Conservation (phyloP, 1,139 yeast species). For the Diutina rugosa region DNA sequence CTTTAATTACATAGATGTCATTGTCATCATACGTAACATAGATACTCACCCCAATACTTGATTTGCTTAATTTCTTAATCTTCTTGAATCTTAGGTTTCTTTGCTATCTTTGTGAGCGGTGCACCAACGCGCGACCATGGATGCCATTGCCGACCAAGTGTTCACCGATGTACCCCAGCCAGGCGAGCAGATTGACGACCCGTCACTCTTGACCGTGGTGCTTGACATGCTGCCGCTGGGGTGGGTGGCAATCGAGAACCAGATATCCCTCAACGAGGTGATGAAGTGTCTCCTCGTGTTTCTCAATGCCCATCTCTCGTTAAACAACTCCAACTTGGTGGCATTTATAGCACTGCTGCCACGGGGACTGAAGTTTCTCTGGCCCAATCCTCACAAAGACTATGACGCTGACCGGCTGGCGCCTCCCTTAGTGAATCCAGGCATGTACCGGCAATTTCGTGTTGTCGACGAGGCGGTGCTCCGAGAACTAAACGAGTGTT, state of each 20-base stretch:
- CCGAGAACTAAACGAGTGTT: constrained; percentile 39
- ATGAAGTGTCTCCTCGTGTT: constrained; percentile 53
- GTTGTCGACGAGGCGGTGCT: constrained; percentile 69
- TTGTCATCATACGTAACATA: no score
- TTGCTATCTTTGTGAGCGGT: not conserved
- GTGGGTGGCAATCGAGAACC: constrained; percentile 47
- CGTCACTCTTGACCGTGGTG: constrained; percentile 69
- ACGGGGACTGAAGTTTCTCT: constrained; percentile 55
- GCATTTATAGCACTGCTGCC: constrained; percentile 75
- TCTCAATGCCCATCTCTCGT: constrained; percentile 76
- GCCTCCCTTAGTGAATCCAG: constrained; percentile 14
- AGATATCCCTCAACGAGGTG: constrained; percentile 38
- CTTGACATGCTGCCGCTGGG: constrained; percentile 69
- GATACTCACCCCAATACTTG: not conserved
- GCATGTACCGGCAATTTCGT: constrained; percentile 79
- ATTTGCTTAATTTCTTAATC: not conserved
- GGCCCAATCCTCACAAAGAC: constrained; percentile 34
- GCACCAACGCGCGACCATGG: constrained; percentile 30
- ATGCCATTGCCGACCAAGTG: constrained; percentile 60
- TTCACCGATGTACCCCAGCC: constrained; percentile 32
- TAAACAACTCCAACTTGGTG: constrained; percentile 75
- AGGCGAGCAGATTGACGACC: constrained; percentile 42
- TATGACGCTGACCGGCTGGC: constrained; percentile 9
- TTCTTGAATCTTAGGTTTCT: not conserved
- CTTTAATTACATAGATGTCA: no score